Conservation (phyloP, 169 alveolate genomes). For the Theileria annulata region DNA sequence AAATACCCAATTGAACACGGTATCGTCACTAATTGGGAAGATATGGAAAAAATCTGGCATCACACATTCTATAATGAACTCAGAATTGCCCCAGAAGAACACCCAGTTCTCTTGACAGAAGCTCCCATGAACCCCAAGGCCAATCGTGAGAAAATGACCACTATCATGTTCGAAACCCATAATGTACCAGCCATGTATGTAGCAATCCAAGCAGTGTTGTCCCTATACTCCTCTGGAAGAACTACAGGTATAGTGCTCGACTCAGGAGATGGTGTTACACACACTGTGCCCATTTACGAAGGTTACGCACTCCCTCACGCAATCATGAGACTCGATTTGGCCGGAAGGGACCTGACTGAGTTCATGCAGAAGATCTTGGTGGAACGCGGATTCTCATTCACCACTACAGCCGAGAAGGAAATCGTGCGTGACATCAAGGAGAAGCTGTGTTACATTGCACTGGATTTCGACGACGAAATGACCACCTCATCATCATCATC, state of each 20-base stretch:
- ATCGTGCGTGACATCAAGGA: conserved; percentile 98
- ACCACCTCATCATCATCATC: conserved; percentile 87
- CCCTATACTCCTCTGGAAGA: conserved; percentile 98
- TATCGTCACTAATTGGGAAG: conserved; percentile 98
- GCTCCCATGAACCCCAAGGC: conserved; percentile 97
- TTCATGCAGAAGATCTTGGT: conserved; percentile 92
- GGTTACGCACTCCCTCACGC: conserved; percentile 99
- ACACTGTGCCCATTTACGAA: conserved; percentile 98
- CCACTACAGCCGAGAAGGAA: conserved; percentile 96
- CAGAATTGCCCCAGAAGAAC: conserved; percentile 95
- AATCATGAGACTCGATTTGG: conserved; percentile 93
- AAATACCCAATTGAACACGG: conserved; percentile 99
- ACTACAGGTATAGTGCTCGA: conserved; percentile 99
- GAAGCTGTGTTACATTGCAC: conserved; percentile 93
- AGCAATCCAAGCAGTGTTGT: conserved; percentile 96
- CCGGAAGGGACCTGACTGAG: conserved; percentile 97
- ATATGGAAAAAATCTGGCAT: conserved; percentile 98
- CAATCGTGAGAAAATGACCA: conserved; percentile 96
- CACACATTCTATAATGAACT: conserved; percentile 97
- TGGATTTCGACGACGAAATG: conserved; percentile 94
- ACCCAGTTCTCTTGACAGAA: conserved; percentile 95
- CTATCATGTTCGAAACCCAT: conserved; percentile 97
- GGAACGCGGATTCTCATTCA: conserved; percentile 94
- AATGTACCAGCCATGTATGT: conserved; percentile 98
- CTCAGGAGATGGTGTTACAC: conserved; percentile 98